Evolutionary conservation across 2,329 filamentous ascomycete species (phyloP).

Genomic region (Colletotrichum siamense): DNA sequence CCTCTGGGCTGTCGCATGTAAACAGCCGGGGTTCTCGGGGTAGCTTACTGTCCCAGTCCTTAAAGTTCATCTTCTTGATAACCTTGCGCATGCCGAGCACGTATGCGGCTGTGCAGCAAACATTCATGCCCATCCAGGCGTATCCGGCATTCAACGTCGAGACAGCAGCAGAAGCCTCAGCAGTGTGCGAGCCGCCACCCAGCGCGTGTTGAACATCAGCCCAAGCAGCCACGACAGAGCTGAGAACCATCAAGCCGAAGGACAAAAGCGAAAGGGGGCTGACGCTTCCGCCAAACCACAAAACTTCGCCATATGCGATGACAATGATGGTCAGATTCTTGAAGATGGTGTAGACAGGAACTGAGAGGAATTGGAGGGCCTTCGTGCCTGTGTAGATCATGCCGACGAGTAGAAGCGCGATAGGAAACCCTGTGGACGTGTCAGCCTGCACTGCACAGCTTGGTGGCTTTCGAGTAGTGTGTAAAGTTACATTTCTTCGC

Average conservation of each 20-base stretch:
- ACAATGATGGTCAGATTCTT: constrained; percentile 99
- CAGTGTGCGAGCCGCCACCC: constrained; percentile 54
- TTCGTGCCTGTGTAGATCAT: constrained; percentile 99
- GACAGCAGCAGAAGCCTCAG: constrained; percentile 74
- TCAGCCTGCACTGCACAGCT: constrained; percentile 21
- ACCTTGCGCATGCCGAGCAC: constrained; percentile 95
- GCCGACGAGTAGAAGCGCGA: constrained; percentile 92
- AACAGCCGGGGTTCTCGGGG: neutral
- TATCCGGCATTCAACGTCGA: constrained; percentile 94
- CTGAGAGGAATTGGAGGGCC: constrained; percentile 93
- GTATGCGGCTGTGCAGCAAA: constrained; percentile 90
- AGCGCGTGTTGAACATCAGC: constrained; percentile 92
- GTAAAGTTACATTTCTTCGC: constrained; percentile 82
- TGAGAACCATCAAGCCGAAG: constrained; percentile 95
- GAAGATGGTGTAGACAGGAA: constrained; percentile 99
- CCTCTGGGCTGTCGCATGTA: neutral
- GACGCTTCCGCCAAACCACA: constrained; percentile 97
- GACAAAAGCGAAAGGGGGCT: constrained; percentile 87
- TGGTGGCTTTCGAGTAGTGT: neutral
- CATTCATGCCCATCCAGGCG: constrained; percentile 97
- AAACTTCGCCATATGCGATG: constrained; percentile 96
- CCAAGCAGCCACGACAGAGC: constrained; percentile 94
- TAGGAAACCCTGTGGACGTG: constrained; percentile 82
- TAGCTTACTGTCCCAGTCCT: constrained; percentile 96
- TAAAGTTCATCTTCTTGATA: constrained; percentile 99